Base-by-base conservation (phyloP, 176 grass and related monocot species). In the Coix lacrymajobi region DNA sequence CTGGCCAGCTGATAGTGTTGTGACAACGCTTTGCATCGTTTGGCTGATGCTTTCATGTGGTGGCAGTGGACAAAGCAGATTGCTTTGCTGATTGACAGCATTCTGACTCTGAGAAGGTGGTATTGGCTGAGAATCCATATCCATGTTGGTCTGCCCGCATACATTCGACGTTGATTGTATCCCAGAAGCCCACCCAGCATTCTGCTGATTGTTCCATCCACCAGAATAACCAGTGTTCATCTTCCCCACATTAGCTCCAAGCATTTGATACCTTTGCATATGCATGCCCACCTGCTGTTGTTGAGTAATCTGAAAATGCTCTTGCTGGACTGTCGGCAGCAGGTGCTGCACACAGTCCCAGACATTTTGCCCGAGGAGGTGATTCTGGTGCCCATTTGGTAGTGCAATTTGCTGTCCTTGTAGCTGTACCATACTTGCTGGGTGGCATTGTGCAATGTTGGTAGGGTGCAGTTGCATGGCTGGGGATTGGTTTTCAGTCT, bases 191-290 rank as follows among this genome's bases (percentile, higher is more conserved):
- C 26, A 32, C 16, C 78, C 31, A 58, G 39, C 11, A 60, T 87
- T 83, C 44, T 65, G 67, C 26, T 44, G 74, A 79, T 39, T 65
- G 36, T 71, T 73, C 36, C 20, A 17, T 36, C 66, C 80, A 57
- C 9, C 44, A 73, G 60, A 60, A 40, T 73, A 62, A 45, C 34
- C 16, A 28, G 24, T 33, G 30, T 69, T 73, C 39, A 76, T 69
- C 22, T 38, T 8, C 6, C 7, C 46, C 29, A 51, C 71, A 81
- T 70, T 82, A 19, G 37, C 37, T 32, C 12, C 62, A 22, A 61
- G 63, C 32, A 48, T 30, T 40, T 87, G 71, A 40, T 38, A 12
- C 6, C 34, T 25, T 19, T 69, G 78, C 33, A 26, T 28, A 9
- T 69, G 64, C n/a, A 17, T 28, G 15, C 40, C 25, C 22, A 41